Evolutionary conservation across 2,329 filamentous ascomycete species (phyloP), one percentile per base, ranked within the genome.

Genomic region (Colletotrichum nymphaeae): DNA sequence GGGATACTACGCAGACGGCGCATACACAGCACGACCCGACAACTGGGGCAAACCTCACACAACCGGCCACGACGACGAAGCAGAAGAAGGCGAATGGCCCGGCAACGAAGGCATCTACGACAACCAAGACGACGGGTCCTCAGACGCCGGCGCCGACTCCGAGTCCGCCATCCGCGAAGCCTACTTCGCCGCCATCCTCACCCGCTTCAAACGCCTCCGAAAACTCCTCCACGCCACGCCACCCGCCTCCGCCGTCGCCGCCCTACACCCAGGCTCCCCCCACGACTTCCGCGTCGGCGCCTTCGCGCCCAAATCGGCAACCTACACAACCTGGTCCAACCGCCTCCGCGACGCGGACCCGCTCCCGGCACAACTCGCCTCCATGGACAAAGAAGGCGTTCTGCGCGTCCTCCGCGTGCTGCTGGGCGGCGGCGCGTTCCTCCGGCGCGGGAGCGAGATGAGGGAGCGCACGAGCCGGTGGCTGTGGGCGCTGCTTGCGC

Each of bases 401-500:
- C 83, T 96, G 63, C 87, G 89, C 46, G 86, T 96, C 37, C 80
- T 98, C 52, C 88, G 89, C 30, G 86, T 95, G 65, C 83, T 94
- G n/a, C 85, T 93, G 32, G 87, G 88, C 22, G 90, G 90, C 65
- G 90, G 90, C 64, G 90, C 90, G 73, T 90, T 93, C 64, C 87
- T 93, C 66, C 88, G 87, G 58, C 88, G 88, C 63, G 89, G 88
- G n/a, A 83, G 86, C 26, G 86, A 88, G 35, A 85, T 95, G 35
- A 86, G 90, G 30, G 88, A 90, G 77, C 89, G 92, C 60, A 91
- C 94, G 5, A 95, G 94, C 73, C 88, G 91, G 19, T 98, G 96
- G 96, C 86, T 94, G 4, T 98, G 95, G 95, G 92, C 93, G 0
- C 82, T 98, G 70, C 85, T 98, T 57, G 94, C 93, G 3, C 89